These are phyloP conservation scores for Xylaria sp. DNA, from an alignment of 2,329 filamentous ascomycete species.

Conservation along the genomic window DNA sequence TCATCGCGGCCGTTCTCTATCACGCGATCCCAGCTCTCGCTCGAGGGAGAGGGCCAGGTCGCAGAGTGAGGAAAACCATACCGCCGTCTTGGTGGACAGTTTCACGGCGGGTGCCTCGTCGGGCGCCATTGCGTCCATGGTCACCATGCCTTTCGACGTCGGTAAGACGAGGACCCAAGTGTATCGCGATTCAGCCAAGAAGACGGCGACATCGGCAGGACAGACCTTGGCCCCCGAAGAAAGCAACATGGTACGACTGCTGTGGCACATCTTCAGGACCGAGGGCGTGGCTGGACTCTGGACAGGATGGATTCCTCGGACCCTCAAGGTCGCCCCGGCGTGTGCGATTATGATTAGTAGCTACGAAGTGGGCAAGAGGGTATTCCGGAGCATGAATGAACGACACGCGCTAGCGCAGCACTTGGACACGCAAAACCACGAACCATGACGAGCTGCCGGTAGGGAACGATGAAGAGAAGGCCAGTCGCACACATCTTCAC, in stretches of 20 bases:
- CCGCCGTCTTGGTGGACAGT: conserved; percentile 84
- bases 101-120: conserved; percentile 88
- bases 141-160: conserved; percentile 96
- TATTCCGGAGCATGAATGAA: conserved; percentile 80
- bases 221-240: conserved; percentile 72
- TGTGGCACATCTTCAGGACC: conserved; percentile 90
- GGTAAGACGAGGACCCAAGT: conserved; percentile 96
- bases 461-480: background rate
- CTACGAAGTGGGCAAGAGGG: conserved; percentile 94
- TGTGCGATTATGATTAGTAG: conserved; percentile 99
- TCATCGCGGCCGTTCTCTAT: conserved; percentile 56
- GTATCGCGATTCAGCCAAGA: conserved; percentile 66
- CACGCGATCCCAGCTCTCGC: conserved; percentile 52
- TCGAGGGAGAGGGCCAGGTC: conserved; percentile 62
- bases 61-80: conserved; percentile 75
- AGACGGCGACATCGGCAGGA: conserved; percentile 44
- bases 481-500: conserved; percentile 31
- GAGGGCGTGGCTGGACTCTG: conserved; percentile 87
- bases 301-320: conserved; percentile 90
- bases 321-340: conserved; percentile 92
- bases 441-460: conserved; percentile 7
- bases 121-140: conserved; percentile 84
- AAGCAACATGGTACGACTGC: conserved; percentile 79
- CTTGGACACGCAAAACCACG: conserved; percentile 25
- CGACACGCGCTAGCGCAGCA: conserved; percentile 50